Base-by-base conservation (phyloP, 768 basidiomycete species). In the Amylocystis lapponica region DNA sequence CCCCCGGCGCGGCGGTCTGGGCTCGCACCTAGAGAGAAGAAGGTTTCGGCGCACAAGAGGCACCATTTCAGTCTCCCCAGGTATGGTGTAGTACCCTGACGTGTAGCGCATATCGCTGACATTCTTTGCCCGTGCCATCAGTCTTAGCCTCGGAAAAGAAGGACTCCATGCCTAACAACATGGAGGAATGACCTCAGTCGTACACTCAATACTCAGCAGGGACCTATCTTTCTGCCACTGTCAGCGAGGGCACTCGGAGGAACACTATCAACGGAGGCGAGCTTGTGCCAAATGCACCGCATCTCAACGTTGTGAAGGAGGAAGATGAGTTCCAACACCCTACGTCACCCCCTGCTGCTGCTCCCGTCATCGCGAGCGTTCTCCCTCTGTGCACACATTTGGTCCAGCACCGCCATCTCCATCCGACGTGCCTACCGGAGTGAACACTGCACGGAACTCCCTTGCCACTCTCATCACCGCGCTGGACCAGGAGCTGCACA, bases 61-160 rank as follows among this genome's bases (percentile, higher is more conserved):
- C 74, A 78, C 38, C 79, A 81, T 51, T 76, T 76, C 61, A 83
- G 82, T 65, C 65, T 85, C 44, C 79, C 82, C 2, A 83, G 81
- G 81, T 81, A 44, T 51, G 50, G 52, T 4, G 41, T 19, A 21
- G 38, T 35, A 34, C 25, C 41, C 27, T 48, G 49, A n/a, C 45
- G 37, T 3, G 16, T 14, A 51, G 17, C 11, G 20, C 19, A 25
- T 12, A n/a, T 29, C 16, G n/a, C 23, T 38, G 27, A 36, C 11
- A 21, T 16, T 20, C 34, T 16, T 8, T 42, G 6, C 11, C 19
- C 13, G 19, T 19, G 17, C 17, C 44, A 36, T n/a, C 43, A 86
- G 83, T 49, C 69, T 85, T 22, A 68, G 77, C 48, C 75, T 86
- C 27, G 76, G 77, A 32, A 79, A 76, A 56, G 78, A 78, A 43